Base-by-base conservation (phyloP, 2,329 filamentous ascomycete species). In the Tetracladium maxilliforme region DNA sequence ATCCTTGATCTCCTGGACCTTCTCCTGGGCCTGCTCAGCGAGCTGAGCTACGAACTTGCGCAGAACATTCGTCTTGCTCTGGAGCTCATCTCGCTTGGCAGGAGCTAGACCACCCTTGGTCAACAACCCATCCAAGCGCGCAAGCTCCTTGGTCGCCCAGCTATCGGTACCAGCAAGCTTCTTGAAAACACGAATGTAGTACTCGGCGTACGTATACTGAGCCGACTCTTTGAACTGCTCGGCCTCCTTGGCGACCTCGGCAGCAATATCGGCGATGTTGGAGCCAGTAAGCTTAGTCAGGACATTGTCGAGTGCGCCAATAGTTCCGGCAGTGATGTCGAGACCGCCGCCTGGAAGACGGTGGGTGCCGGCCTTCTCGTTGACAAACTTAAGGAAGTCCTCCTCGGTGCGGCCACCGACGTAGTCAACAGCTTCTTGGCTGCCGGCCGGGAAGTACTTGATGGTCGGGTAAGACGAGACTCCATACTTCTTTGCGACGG, bases 361-460 rank as follows among this genome's bases (percentile, higher is more conserved):
- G 69, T 92, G 73, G 3, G 86, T 92, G 38, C 84, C 86, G 10
- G 83, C 68, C 58, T 94, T 80, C 40, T 73, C 64, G 63, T 98
- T 98, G 54, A 98, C 48, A 58, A 78, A 98, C 5, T 65, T 51
- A 38, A 95, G 51, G 21, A 98, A 61, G 36, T 73, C 78, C 23
- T 67, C 61, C 61, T 94, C 83, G 24, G 61, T 60, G 37, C 90
- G 86, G 33, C 68, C 80, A 32, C 79, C 76, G 27, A 62, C 56
- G 65, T 94, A 98, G 22, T 61, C 47, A 40, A 75, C 64, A 22
- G 72, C 52, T 44, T 78, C 71, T 35, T 67, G 79, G 45, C 73
- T 80, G 40, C 84, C 86, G 50, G 78, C 79, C 39, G 83, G 70
- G 69, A 94, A 98, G 70, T 77, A 98, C 61, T 93, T 93, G 63